Percentiles rank a stretch among this genome's conserved stretches.
phyloP scores from a whole-genome alignment of 1,139 yeast species.

The Protomyces arabidopsidicola region DNA sequence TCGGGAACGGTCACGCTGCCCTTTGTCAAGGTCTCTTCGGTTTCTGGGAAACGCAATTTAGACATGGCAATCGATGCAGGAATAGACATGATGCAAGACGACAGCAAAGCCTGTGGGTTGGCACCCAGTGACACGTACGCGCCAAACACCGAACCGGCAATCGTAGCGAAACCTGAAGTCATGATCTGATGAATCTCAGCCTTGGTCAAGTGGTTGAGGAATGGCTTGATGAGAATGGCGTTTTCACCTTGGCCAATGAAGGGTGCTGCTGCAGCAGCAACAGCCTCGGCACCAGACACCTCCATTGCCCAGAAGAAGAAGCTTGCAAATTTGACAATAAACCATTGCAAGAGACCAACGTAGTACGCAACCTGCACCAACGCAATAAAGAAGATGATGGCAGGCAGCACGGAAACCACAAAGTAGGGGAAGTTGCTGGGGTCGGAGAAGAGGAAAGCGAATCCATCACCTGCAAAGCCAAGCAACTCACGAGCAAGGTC shows the following conservation, averaged over 20 bases:
- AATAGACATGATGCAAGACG: conserved; percentile 67
- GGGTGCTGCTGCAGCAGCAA: conserved; percentile 66
- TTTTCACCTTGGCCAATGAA: conserved; percentile 67
- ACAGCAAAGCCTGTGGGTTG: conserved; percentile 59
- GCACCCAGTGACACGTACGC: conserved; percentile 63
- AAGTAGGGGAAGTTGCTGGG: conserved; percentile 48
- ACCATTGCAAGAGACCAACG: conserved; percentile 61
- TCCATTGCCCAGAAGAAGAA: conserved; percentile 60
- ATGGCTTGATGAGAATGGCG: conserved; percentile 59
- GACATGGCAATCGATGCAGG: conserved; percentile 64
- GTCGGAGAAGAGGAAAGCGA: conserved; percentile 54
- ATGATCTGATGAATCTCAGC: conserved; percentile 64
- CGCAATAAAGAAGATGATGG: conserved; percentile 62
- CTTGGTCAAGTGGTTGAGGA: conserved; percentile 56
- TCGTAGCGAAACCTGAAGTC: conserved; percentile 65
- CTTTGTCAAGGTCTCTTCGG: conserved; percentile 53
- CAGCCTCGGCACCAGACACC: conserved; percentile 64
- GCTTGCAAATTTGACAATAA: conserved; percentile 54
- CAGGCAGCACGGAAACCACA: conserved; percentile 58
- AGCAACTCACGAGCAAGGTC: conserved; percentile 56
- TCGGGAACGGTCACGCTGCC: conserved; percentile 51
- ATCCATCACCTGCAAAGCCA: conserved; percentile 60
- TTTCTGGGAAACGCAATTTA: conserved; percentile 59
- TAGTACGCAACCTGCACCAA: conserved; percentile 60
- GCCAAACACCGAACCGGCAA: conserved; percentile 62